Evolutionary conservation across 2,329 filamentous ascomycete genomes (phyloP), one percentile per base, ranked within the genome.

Genomic region (Ophiostoma quercus): DNA sequence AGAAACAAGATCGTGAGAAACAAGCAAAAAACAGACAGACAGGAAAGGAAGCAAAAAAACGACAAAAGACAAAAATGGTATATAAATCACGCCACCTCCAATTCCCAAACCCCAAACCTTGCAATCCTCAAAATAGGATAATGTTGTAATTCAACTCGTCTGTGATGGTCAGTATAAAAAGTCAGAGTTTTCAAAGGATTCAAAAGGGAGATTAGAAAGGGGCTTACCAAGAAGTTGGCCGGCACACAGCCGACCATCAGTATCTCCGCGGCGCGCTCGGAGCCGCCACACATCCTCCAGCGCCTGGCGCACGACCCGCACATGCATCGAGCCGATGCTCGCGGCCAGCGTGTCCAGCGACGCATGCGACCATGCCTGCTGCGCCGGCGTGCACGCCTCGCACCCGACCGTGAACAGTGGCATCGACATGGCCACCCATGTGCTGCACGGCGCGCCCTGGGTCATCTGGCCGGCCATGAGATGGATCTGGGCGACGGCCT

Each of bases 381-480:
- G 32, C 0, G 66, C 34, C 1, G 60, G 68, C 12, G 66, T 51
- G 11, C 22, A 68, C 1, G 68, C 71, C 68, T 72, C 71, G 51
- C 71, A 71, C 7, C 71, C 71, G 3, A 47, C 68, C 7, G 71
- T 68, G 16, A 72, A 72, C 8, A 72, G 70, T 22, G 71, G 71
- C 69, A 72, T 67, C 19, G 68, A 60, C 66, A 69, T 72, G 37
- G 68, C 71, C 16, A 72, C 71, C 69, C 69, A 72, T 1, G 68
- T 29, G 9, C 54, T 67, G 67, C 71, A 71, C 7, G 69, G 60
- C 54, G 62, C 37, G 11, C 69, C 69, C 67, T 72, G 71, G 1
- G 68, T 70, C 71, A 72, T 72, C 14, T 67, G 57, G 62, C 68
- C 62, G 5, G 66, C 66, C 69, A 69, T 68, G n/a, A 12, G 54